Percentiles rank a stretch among this genome's conserved stretches.
Evolutionary conservation across 2,329 filamentous ascomycete species (phyloP).

Genomic region (Endothia cerciana): DNA sequence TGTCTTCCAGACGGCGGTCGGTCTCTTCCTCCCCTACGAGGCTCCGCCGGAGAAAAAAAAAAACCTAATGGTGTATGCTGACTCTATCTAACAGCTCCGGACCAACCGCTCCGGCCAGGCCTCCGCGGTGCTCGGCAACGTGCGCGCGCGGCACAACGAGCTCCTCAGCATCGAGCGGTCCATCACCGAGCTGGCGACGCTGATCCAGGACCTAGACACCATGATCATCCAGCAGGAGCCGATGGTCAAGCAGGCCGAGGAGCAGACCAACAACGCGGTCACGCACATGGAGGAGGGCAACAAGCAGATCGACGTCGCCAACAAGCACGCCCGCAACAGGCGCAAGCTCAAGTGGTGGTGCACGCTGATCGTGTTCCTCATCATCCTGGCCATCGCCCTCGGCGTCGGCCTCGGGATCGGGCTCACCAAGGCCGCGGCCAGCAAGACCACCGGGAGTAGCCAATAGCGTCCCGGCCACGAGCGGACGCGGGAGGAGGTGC

Average conservation of each 20-base stretch:
- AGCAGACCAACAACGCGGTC: constrained; percentile 67
- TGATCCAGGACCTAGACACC: constrained; percentile 77
- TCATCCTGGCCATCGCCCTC: constrained; percentile 58
- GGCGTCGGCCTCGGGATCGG: constrained; percentile 59
- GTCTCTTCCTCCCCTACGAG: constrained; percentile 37
- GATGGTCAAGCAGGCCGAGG: constrained; percentile 63
- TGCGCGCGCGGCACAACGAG: constrained; percentile 82
- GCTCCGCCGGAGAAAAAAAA: neutral
- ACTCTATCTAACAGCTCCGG: constrained; percentile 60
- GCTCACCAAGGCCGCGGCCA: constrained; percentile 34
- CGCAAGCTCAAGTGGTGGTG: constrained; percentile 85
- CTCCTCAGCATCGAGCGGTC: constrained; percentile 80
- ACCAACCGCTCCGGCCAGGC: constrained; percentile 76
- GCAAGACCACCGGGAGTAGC: neutral
- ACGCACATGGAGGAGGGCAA: constrained; percentile 72
- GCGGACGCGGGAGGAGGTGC: neutral
- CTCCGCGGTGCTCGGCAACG: constrained; percentile 73
- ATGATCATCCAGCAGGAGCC: constrained; percentile 74
- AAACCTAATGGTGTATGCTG: neutral
- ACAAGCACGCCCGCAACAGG: constrained; percentile 66
- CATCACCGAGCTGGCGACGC: constrained; percentile 67
- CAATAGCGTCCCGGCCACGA: neutral
- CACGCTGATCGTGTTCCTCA: constrained; percentile 62
- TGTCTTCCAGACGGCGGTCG: constrained; percentile 81
- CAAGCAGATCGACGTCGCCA: constrained; percentile 69